phyloP scores from a whole-genome alignment of 768 basidiomycete species.

The Cubamyces lactineus region DNA sequence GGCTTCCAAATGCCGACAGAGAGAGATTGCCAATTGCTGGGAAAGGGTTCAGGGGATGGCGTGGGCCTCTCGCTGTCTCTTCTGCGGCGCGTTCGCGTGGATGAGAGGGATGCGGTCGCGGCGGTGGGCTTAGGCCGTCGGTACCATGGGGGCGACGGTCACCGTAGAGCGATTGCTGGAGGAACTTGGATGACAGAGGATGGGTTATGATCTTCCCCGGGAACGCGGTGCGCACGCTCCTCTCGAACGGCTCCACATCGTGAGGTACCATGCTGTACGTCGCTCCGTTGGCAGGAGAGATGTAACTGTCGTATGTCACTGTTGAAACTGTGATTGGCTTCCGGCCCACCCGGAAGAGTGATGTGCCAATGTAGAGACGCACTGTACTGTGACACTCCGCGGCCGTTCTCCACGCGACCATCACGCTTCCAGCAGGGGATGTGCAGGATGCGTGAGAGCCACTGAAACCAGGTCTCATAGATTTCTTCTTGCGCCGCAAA shows the following conservation, averaged over 20 bases:
- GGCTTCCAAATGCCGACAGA: slow-evolving; percentile 25
- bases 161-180: not conserved
- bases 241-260: not conserved
- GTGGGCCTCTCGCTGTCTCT: not conserved
- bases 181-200: not conserved
- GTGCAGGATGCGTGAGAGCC: slow-evolving; percentile 8
- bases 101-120: slow-evolving; percentile 3
- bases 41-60: slow-evolving; percentile 1
- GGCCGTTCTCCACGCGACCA: not conserved
- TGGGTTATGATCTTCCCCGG: slow-evolving; percentile 9
- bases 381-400: slow-evolving; percentile 6
- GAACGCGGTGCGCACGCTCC: not conserved
- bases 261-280: slow-evolving; percentile 13
- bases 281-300: slow-evolving; percentile 2
- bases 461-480: slow-evolving; percentile 25
- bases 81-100: not conserved
- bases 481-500: slow-evolving; percentile 32
- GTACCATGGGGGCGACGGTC: not conserved
- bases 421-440: not conserved
- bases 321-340: not conserved
- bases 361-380: not conserved
- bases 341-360: not conserved
- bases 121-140: slow-evolving; percentile 12
- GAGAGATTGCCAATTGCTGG: slow-evolving; percentile 23
- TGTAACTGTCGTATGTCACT: slow-evolving; percentile 16